phyloP scores from a whole-genome alignment of 129 eudicot species.

The Chrysanthemum lavandulifolium region DNA sequence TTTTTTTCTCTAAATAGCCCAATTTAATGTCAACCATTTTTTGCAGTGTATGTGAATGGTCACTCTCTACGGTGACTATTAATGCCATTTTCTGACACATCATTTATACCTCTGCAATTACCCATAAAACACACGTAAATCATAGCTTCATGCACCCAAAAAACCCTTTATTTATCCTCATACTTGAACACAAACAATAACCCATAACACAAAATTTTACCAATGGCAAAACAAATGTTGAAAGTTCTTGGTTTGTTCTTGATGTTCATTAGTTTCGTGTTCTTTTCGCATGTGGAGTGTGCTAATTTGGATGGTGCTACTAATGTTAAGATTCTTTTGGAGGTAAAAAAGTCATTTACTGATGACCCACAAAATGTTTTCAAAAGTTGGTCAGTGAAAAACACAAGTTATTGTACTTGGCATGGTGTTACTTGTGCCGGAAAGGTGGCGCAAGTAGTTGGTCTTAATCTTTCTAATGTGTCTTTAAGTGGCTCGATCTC shows the following conservation, averaged over 20 bases:
- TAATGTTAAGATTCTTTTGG: conserved; percentile 39
- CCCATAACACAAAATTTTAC: not conserved
- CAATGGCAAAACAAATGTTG: conserved; percentile 30
- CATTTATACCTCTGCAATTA: conserved; percentile 30
- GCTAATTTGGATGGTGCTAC: conserved; percentile 17
- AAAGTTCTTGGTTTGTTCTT: conserved; percentile 21
- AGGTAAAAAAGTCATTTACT: conserved; percentile 56
- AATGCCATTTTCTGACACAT: conserved; percentile 8
- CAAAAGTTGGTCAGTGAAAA: conserved; percentile 51
- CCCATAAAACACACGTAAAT: conserved; percentile 34
- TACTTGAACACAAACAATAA: conserved; percentile 1
- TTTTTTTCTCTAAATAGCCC: conserved; percentile 26
- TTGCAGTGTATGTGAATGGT: conserved; percentile 22
- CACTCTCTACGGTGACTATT: conserved; percentile 31
- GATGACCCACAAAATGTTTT: conserved; percentile 62
- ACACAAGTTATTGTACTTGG: conserved; percentile 72
- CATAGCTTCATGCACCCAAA: conserved; percentile 38
- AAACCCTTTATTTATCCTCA: not conserved
- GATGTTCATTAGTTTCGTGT: not conserved
- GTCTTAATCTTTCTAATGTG: conserved; percentile 59
- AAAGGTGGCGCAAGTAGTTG: conserved; percentile 35
- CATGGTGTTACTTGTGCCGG: conserved; percentile 55
- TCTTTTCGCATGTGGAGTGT: conserved; percentile 21
- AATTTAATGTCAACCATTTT: conserved; percentile 20
- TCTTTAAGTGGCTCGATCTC: conserved; percentile 70